Base-by-base conservation (phyloP, 306 rosid species). In the Vigna mungo region DNA sequence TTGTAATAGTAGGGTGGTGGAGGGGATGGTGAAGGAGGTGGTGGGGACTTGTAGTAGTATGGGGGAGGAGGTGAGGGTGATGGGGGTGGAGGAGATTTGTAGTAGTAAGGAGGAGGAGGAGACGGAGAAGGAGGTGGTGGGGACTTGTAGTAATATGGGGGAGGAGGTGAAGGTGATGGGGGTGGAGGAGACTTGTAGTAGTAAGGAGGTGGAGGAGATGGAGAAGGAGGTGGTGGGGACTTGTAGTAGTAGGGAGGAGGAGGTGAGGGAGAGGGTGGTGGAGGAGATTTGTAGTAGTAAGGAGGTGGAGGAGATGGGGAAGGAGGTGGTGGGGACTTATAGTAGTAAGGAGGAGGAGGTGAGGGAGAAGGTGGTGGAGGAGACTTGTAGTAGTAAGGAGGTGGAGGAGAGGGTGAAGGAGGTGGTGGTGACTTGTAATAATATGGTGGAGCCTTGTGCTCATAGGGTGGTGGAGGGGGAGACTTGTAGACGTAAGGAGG, bases 71-170 rank as follows among this genome's bases (percentile, higher is more conserved):
- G 78, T 0, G 68, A 21, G 0, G 88, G 85, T 0, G 86, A 53
- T 0, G 93, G 96, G 0, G 96, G 94, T 6, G 94, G 90, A 0
- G 97, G 94, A 2, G 92, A 90, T 0, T 84, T 75, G 81, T 89
- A 85, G 2, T 30, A 34, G 56, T 90, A 88, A 0, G 83, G 80
- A 0, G 83, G 89, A 0, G 80, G 53, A 27, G 86, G 86, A 0
- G 80, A 14, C 1, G 78, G 80, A 0, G 83, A 52, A 0, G 96
- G 96, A 0, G 96, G 92, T 9, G 96, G 90, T 0, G 96, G 93
- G 6, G 91, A 83, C 4, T 83, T 83, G 71, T 90, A 88, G 0
- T 49, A 0, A n/a, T 84, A 84, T 5, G 60, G 62, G 20, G 61
- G 32, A 1, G 61, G 61, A 0, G 88, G 91, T 3, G 91, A 14